A percentile compares a stretch with the other conserved stretches of the same genome.
Conservation (phyloP, 208 protist species). For the Naegleria gruberi region DNA sequence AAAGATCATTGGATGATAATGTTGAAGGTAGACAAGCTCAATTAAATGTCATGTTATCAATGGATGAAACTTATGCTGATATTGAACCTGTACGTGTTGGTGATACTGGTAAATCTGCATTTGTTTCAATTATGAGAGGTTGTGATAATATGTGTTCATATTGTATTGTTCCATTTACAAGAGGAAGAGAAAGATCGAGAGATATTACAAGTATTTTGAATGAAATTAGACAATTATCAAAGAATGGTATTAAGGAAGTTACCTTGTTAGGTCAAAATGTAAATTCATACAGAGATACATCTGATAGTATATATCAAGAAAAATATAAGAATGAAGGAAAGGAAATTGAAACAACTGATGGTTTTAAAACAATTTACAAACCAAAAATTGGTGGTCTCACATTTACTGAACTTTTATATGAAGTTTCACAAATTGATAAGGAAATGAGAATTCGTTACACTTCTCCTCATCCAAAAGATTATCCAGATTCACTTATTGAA, state of each 20-base stretch:
- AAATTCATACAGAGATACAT: slow-evolving; percentile 50
- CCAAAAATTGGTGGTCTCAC: slow-evolving; percentile 33
- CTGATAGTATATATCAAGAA: not conserved
- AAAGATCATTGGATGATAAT: not conserved
- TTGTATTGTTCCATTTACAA: slow-evolving; percentile 73
- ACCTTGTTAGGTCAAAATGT: slow-evolving; percentile 74
- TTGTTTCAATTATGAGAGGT: slow-evolving; percentile 62
- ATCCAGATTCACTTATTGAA: slow-evolving; percentile 53
- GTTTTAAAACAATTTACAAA: slow-evolving; percentile 24
- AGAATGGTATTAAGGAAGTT: slow-evolving; percentile 48
- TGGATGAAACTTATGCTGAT: slow-evolving; percentile 73
- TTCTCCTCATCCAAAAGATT: slow-evolving; percentile 74
- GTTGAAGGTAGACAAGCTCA: slow-evolving; percentile 29
- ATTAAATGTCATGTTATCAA: slow-evolving; percentile 59
- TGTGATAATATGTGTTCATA: slow-evolving; percentile 79
- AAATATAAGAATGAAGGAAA: not conserved
- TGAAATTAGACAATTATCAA: slow-evolving; percentile 41
- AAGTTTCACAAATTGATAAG: slow-evolving; percentile 37
- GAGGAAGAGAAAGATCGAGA: slow-evolving; percentile 53
- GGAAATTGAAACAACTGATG: not conserved
- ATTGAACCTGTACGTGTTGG: slow-evolving; percentile 51
- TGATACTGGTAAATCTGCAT: slow-evolving; percentile 23
- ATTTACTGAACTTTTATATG: slow-evolving; percentile 56
- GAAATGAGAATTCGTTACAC: slow-evolving; percentile 69
- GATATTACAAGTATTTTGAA: slow-evolving; percentile 40